Conservation (phyloP, 108 stramenopile genomes). For the Asterionellopsis glacialis region DNA sequence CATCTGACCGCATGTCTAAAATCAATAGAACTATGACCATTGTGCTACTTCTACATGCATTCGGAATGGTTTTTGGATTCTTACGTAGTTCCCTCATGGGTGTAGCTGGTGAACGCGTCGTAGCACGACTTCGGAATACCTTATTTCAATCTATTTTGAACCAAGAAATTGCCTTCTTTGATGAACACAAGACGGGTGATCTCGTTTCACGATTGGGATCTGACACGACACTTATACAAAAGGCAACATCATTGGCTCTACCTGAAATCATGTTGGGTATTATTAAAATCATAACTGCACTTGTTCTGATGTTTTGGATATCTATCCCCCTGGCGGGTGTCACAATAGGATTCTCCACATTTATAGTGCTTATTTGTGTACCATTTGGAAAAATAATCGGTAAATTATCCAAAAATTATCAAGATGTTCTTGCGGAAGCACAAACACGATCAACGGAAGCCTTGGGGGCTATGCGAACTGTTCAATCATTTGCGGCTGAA, state of each 20-base stretch:
- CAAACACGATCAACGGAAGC: constrained; percentile 68
- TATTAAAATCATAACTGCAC: constrained; percentile 33
- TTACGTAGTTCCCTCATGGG: constrained; percentile 39
- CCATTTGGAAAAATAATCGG: constrained; percentile 52
- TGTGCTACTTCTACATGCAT: constrained; percentile 19
- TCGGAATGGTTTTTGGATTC: constrained; percentile 36
- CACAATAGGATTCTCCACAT: constrained; percentile 41
- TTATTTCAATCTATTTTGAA: constrained; percentile 51
- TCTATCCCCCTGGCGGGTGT: constrained; percentile 55
- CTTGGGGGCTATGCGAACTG: constrained; percentile 65
- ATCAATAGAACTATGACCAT: constrained; percentile 42
- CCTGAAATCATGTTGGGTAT: constrained; percentile 49
- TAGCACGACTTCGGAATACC: constrained; percentile 54
- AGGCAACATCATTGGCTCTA: constrained; percentile 37
- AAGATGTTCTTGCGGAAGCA: constrained; percentile 64
- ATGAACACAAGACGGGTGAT: constrained; percentile 72
- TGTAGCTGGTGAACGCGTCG: constrained; percentile 65
- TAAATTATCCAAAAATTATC: constrained; percentile 51
- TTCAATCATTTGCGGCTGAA: constrained; percentile 78
- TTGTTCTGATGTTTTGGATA: constrained; percentile 68
- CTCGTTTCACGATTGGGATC: constrained; percentile 57
- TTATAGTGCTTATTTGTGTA: constrained; percentile 37
- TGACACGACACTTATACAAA: constrained; percentile 70
- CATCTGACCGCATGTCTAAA: constrained; percentile 19
- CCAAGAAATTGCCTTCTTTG: constrained; percentile 86